Conservation (phyloP, 441 rosid species). For the Biscutella laevigata region DNA sequence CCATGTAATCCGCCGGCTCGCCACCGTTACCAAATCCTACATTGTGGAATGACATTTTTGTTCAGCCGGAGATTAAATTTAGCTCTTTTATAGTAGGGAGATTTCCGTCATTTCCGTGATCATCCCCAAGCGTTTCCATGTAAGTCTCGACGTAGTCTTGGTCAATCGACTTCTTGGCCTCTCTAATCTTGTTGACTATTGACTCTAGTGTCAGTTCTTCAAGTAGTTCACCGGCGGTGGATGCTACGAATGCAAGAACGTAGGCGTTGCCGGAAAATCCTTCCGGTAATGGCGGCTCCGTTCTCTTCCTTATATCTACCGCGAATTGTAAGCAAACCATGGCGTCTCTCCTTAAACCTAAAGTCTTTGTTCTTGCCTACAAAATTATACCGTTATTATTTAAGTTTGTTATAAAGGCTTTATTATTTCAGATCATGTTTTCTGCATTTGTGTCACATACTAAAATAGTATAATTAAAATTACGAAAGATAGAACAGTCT, state of each 20-base stretch:
- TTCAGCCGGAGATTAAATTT: constrained; percentile 65
- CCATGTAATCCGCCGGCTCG: constrained; percentile 33
- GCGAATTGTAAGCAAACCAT: constrained; percentile 65
- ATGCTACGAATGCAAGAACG: constrained; percentile 43
- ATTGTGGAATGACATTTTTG: constrained; percentile 58
- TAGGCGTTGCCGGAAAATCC: constrained; percentile 57
- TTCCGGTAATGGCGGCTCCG: constrained; percentile 34
- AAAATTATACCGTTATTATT: background rate
- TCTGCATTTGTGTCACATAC: no score
- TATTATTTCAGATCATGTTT: no score
- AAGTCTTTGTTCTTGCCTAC: constrained; percentile 50
- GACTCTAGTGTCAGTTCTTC: constrained; percentile 31
- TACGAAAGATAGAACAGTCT: no score
- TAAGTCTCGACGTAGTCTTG: constrained; percentile 47
- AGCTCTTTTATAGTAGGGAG: constrained; percentile 53
- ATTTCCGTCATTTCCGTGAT: constrained; percentile 20
- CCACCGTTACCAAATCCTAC: constrained; percentile 35
- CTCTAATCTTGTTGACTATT: constrained; percentile 39
- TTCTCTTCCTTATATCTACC: constrained; percentile 48
- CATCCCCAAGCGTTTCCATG: constrained; percentile 40
- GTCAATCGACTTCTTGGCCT: constrained; percentile 46
- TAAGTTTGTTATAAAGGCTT: background rate
- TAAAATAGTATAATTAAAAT: no score
- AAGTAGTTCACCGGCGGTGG: constrained; percentile 43
- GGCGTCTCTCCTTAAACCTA: constrained; percentile 35